Evolutionary conservation across 208 protist species (phyloP).

Genomic region (Wallacemonas sp.): DNA sequence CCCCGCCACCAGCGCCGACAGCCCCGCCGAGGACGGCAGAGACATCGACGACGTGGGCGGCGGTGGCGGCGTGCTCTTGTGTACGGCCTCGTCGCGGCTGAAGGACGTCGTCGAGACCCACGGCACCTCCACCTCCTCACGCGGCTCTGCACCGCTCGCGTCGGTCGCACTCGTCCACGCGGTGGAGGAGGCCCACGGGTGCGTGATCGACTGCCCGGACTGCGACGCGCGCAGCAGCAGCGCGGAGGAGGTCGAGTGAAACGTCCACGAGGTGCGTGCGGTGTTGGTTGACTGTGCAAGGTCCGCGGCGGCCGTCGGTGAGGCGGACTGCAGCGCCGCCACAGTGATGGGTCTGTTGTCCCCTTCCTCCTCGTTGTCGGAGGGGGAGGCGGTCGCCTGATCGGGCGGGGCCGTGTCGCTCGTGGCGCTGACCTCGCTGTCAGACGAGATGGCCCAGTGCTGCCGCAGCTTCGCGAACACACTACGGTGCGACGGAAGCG

Average conservation of each 20-base stretch:
- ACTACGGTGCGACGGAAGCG: neutral
- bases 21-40: too few species aligned
- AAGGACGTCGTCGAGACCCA: neutral
- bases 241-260: constrained; percentile 34
- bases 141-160: neutral
- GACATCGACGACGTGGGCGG: too few species aligned
- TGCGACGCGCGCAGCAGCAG: neutral
- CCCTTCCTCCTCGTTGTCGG: neutral
- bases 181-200: constrained; percentile 5
- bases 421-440: neutral
- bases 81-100: neutral
- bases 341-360: neutral
- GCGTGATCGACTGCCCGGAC: constrained; percentile 9
- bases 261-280: constrained; percentile 42
- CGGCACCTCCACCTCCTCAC: neutral
- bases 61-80: too few species aligned
- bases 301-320: too few species aligned
- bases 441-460: constrained; percentile 9
- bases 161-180: too few species aligned
- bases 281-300: too few species aligned
- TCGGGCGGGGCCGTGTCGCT: neutral
- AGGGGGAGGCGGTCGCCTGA: too few species aligned
- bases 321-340: constrained; percentile 5
- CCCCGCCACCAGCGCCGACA: too few species aligned
- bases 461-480: constrained; percentile 13